These are phyloP conservation scores for Saccharomyces hybrid DNA, from an alignment of 1,139 yeast genomes.

Conservation along the genomic window DNA sequence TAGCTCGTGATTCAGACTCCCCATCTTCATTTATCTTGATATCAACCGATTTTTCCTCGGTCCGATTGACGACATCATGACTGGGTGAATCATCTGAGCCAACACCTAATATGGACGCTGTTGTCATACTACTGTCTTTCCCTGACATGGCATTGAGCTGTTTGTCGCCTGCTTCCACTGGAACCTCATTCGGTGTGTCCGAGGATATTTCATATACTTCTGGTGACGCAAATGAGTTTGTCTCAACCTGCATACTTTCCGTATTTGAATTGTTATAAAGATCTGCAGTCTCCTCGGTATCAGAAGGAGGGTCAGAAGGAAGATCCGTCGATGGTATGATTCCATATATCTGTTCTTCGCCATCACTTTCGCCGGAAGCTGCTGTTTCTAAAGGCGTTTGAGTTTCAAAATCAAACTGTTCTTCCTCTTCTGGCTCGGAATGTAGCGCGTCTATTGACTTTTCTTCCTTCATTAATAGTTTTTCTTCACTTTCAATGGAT, in stretches of 20 bases:
- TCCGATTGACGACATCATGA: neutral
- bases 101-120: neutral
- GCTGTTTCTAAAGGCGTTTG: neutral
- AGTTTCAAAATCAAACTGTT: neutral
- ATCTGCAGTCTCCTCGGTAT: neutral
- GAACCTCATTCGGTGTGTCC: neutral
- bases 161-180: neutral
- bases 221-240: neutral
- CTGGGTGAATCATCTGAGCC: neutral
- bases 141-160: neutral
- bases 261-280: neutral
- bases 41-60: neutral
- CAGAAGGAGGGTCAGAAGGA: neutral
- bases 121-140: neutral
- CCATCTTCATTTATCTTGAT: neutral
- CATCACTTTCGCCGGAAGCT: neutral
- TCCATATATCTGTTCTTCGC: neutral
- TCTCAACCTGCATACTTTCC: neutral
- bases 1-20: neutral
- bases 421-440: neutral
- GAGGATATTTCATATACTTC: neutral
- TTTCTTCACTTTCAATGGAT: neutral
- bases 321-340: neutral
- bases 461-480: neutral
- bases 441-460: neutral